Evolutionary conservation across 1,139 yeast species (phyloP).

Genomic region (Taphrina confusa): DNA sequence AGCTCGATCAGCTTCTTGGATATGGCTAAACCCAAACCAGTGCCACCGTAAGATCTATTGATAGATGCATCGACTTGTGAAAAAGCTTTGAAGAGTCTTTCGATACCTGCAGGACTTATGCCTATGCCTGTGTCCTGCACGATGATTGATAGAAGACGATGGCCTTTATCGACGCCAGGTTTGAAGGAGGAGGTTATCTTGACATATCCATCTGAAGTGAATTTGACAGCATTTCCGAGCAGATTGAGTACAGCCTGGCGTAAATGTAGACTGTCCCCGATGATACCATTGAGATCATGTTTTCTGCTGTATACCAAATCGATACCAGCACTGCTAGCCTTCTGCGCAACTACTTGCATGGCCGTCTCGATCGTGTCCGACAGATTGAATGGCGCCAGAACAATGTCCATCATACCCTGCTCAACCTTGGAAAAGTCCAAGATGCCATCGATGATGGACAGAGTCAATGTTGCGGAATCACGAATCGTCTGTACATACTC

Average conservation of each 20-base stretch:
- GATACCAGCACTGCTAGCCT: constrained; percentile 10
- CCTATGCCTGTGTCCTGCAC: constrained; percentile 70
- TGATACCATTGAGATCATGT: constrained; percentile 57
- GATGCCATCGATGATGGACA: constrained; percentile 76
- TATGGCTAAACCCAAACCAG: constrained; percentile 55
- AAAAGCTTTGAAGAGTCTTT: constrained; percentile 54
- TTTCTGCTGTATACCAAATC: constrained; percentile 17
- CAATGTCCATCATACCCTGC: constrained; percentile 71
- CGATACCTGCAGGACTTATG: constrained; percentile 53
- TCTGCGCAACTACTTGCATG: constrained; percentile 22
- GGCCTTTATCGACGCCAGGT: neutral
- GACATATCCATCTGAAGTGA: constrained; percentile 67
- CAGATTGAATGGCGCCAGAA: constrained; percentile 63
- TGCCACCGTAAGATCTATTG: constrained; percentile 59
- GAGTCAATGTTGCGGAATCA: constrained; percentile 69
- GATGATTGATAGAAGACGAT: constrained; percentile 55
- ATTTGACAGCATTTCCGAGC: constrained; percentile 81
- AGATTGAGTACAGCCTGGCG: constrained; percentile 86
- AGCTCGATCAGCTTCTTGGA: constrained; percentile 26
- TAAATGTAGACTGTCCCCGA: constrained; percentile 85
- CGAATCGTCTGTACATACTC: constrained; percentile 79
- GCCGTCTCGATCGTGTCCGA: constrained; percentile 25
- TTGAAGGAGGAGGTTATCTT: constrained; percentile 36
- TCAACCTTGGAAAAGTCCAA: constrained; percentile 79
- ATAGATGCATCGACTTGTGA: constrained; percentile 64